Base-by-base conservation (phyloP, 768 basidiomycete genomes). In the Cystobasidium tubakii region DNA sequence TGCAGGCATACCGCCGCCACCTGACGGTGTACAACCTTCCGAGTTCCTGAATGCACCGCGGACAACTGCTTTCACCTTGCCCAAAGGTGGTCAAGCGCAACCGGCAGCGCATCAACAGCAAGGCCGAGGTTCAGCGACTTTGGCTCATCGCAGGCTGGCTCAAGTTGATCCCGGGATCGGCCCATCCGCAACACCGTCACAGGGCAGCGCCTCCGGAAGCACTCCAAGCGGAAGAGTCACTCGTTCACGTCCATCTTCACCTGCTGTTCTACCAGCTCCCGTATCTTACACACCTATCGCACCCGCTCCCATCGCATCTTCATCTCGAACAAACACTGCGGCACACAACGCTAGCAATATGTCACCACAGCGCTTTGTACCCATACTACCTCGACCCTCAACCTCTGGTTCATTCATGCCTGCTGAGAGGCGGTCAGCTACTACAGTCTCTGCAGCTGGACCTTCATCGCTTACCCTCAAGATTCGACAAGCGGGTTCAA, bases 21-120 rank as follows among this genome's bases (percentile, higher is more conserved):
- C 57, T 60, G 57, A 60, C 13, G 57, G 57, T 4, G 33, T 60
- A 27, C 33, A 27, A 29, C 57, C 57, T 25, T 29, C 57, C 13
- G 57, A 60, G 17, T 60, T 60, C 57, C 21, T 60, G 23, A 29
- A 60, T 60, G 57, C 29, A 60, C 57, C 57, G 9, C 57, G 57
- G 1, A 21, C 6, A 29, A 6, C 57, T 27, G 29, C 57, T 60
- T 12, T 60, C 57, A 21, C 33, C 17, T 34, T 25, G 29, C 23
- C 27, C 17, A 60, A 60, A 23, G 9, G 33, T 7, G 31, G 7
- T 31, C 42, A 54, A 25, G 27, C 25, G n/a, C n/a, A n/a, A n/a
- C n/a, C n/a, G n/a, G n/a, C n/a, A n/a, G n/a, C n/a, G 10, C 39
- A 50, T 4, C 44, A 43, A 43, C 66, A 67, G 66, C 66, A 65